Evolutionary conservation across 2,329 filamentous ascomycete species (phyloP).

Genomic region (Monosporascus sp.): DNA sequence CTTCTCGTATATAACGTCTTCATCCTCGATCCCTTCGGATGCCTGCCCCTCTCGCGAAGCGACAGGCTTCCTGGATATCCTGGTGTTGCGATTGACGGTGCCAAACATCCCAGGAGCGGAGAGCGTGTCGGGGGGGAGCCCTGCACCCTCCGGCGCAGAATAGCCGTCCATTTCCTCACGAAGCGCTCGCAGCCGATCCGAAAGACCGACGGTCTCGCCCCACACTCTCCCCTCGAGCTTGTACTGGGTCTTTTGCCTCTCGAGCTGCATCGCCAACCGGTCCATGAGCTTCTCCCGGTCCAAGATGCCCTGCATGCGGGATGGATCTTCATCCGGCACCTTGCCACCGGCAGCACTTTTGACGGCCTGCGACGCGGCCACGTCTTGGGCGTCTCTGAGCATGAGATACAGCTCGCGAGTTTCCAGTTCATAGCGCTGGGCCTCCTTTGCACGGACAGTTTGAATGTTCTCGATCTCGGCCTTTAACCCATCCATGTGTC

Average conservation of each 20-base stretch:
- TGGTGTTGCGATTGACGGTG: slow-evolving; percentile 59
- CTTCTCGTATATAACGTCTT: slow-evolving; percentile 69
- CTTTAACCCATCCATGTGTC: slow-evolving; percentile 84
- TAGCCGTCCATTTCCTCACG: slow-evolving; percentile 88
- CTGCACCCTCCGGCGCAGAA: slow-evolving; percentile 41
- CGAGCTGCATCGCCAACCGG: slow-evolving; percentile 88
- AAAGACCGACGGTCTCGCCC: slow-evolving; percentile 77
- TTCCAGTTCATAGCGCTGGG: slow-evolving; percentile 92
- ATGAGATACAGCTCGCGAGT: slow-evolving; percentile 96
- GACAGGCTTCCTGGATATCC: slow-evolving; percentile 51
- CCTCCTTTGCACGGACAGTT: slow-evolving; percentile 78
- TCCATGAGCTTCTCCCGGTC: slow-evolving; percentile 91
- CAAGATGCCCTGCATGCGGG: slow-evolving; percentile 84
- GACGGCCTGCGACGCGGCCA: slow-evolving; percentile 77
- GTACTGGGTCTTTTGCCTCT: slow-evolving; percentile 95
- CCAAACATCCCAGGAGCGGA: slow-evolving; percentile 58
- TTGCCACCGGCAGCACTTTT: slow-evolving; percentile 49
- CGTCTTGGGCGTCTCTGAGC: slow-evolving; percentile 94
- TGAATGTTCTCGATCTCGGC: slow-evolving; percentile 85
- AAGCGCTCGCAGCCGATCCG: slow-evolving; percentile 84
- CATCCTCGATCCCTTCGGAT: slow-evolving; percentile 37
- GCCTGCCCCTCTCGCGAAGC: slow-evolving; percentile 26
- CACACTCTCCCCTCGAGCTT: slow-evolving; percentile 93
- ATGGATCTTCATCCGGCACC: slow-evolving; percentile 60
- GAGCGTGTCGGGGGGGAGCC: slow-evolving; percentile 39